Percentiles rank a stretch among this genome's conserved stretches.
These are phyloP conservation scores for Chalciporus piperatoides DNA, from an alignment of 1,284 basidiomycete genomes.

Conservation along the genomic window DNA sequence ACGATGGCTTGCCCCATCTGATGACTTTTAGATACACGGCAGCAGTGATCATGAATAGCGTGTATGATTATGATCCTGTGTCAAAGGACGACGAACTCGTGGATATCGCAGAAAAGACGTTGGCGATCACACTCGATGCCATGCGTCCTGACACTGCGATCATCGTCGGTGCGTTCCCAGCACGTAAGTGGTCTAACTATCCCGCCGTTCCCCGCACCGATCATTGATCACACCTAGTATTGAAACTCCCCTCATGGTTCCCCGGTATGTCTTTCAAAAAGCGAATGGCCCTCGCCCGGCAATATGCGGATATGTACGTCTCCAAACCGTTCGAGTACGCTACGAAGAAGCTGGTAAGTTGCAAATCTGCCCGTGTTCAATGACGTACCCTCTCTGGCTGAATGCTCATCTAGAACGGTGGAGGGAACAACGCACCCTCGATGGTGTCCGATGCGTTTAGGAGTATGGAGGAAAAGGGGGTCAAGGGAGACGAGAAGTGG, in stretches of 20 bases:
- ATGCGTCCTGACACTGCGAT: not conserved
- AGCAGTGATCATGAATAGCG: constrained; percentile 2
- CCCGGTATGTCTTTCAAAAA: constrained; percentile 16
- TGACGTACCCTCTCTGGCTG: too few relatives aligned
- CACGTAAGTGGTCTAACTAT: not conserved
- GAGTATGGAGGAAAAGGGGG: constrained; percentile 7
- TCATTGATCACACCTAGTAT: not conserved
- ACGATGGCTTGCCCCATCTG: too few relatives aligned
- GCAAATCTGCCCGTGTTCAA: too few relatives aligned
- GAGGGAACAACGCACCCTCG: constrained; percentile 1
- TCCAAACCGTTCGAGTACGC: constrained; percentile 8
- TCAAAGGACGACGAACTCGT: constrained; percentile 1
- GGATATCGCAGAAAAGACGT: not conserved
- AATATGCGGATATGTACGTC: not conserved
- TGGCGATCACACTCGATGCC: not conserved
- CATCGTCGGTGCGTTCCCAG: constrained; percentile 1
- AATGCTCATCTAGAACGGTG: too few relatives aligned
- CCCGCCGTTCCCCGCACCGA: too few relatives aligned
- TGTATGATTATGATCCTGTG: constrained; percentile 10
- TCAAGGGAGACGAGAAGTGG: not conserved
- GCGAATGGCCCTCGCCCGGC: not conserved
- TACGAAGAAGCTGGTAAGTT: not conserved
- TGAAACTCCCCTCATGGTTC: constrained; percentile 12
- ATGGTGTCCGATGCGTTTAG: constrained; percentile 17
- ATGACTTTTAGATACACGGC: constrained; percentile 1